Base-by-base conservation (phyloP, 2,329 filamentous ascomycete genomes). In the Fusarium tuaranense region DNA sequence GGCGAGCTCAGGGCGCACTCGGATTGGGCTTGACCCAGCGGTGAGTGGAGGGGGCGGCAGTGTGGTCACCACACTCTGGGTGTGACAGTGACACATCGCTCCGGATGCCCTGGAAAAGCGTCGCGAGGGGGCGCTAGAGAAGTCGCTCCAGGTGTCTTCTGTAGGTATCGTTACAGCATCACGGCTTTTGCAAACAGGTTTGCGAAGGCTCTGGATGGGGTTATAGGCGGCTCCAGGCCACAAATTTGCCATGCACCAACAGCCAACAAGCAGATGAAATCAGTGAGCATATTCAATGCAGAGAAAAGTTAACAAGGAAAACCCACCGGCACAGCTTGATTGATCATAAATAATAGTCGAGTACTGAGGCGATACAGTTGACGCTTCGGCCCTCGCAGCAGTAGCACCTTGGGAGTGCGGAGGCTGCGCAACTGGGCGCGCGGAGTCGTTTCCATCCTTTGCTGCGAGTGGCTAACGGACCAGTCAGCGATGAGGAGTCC, bases 101-200 rank as follows among this genome's bases (percentile, higher is more conserved):
- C 72, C 75, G 69, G 70, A 74, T 74, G 76, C 75, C 76, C 75
- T 75, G 66, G 57, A 66, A 70, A 71, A 61, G 65, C 66, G 70
- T 78, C 76, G 71, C 63, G 67, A 65, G 72, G 10, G 63, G 64
- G 75, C 75, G 68, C 75, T 76, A 75, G 69, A 69, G 59, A 55
- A 60, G 60, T 67, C 68, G 69, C 72, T 74, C 70, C 44, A 59
- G 41, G 74, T 67, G 77, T 78, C 68, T 48, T 75, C 65, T 68
- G 72, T 60, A 78, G 72, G 79, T 79, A 80, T 78, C 66, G 67
- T 72, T 75, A 65, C 64, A 80, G 73, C 76, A 78, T 77, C 75
- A 63, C 62, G 67, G 73, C 64, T 51, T 64, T 55, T 63, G 70
- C 51, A 60, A 67, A 67, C 64, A 64, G n/a, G 68, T 51, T 74